Evolutionary conservation across 768 basidiomycete species (phyloP), one percentile per base, ranked within the genome.

Genomic region (Collybia mongolica): DNA sequence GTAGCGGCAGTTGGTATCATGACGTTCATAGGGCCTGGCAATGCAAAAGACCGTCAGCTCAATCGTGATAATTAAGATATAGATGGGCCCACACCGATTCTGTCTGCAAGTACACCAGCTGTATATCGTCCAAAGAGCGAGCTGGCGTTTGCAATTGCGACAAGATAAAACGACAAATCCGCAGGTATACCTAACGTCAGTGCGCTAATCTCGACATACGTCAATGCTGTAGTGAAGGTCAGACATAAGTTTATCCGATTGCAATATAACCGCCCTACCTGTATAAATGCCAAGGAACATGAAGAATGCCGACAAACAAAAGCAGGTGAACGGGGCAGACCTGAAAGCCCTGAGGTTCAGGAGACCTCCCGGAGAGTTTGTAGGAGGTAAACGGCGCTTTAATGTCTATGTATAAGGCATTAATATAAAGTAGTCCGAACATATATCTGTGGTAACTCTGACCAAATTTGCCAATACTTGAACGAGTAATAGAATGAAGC

Each of bases 201-300:
- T 2, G 84, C 83, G 61, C 80, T 83, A 43, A 81, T 68, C 43
- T 81, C 77, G 48, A 87, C 76, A 56, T 86, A 90, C 0, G 81
- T 88, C 43, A 89, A 61, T n/a, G 82, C 84, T 85, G 56, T 12
- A 44, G 32, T 15, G 69, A 36, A 66, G 1, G 69, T 67, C 48
- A 22, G 22, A 0, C 73, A 60, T 3, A 71, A 66, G 28, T 73
- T 62, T 45, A 66, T 18, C n/a, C 18, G 24, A 46, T 5, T 3
- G 52, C 56, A 18, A 22, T 44, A 32, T 46, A 2, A 9, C 1
- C 62, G 24, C 7, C 70, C 40, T 42, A 78, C 86, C 66, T 0
- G 85, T 86, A 58, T 88, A 90, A 14, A 90, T 64, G 3, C 88
- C 88, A 12, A 91, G 74, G 65, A 84, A 89, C 11, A 64, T 68